Evolutionary conservation across 441 rosid genomes (phyloP).

Genomic region (Euphorbia celastroides): DNA sequence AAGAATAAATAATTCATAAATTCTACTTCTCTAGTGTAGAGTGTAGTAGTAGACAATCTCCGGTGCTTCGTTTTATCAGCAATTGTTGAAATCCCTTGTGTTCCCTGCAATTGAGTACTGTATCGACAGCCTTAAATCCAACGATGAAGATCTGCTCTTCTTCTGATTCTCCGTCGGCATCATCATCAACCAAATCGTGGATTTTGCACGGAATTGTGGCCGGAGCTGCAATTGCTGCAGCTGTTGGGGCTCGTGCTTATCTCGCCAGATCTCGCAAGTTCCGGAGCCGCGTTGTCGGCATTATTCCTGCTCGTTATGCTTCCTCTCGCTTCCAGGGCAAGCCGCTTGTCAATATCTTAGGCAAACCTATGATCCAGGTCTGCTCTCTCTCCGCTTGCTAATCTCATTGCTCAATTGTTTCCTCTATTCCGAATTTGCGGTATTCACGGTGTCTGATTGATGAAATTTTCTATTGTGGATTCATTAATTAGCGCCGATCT

Average conservation of each 20-base stretch:
- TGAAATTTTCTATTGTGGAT: background rate
- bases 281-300: constrained; percentile 81
- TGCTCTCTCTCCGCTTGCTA: constrained; percentile 6
- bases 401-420: constrained; percentile 2
- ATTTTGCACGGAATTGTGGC: constrained; percentile 60
- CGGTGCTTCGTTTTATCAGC: background rate
- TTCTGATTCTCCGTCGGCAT: constrained; percentile 38
- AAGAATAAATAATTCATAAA: too few species aligned
- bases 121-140: too few species aligned
- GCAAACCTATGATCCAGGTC: constrained; percentile 99
- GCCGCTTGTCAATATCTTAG: constrained; percentile 74
- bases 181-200: constrained; percentile 49
- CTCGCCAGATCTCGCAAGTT: constrained; percentile 49
- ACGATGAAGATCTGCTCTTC: constrained; percentile 33
- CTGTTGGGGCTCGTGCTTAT: constrained; percentile 57
- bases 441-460: background rate
- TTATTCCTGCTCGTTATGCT: constrained; percentile 87
- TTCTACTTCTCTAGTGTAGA: background rate
- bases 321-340: constrained; percentile 88
- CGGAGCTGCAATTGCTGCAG: constrained; percentile 64
- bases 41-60: background rate
- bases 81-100: background rate
- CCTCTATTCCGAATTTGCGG: background rate
- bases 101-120: background rate
- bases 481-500: background rate